phyloP scores from a whole-genome alignment of 1,139 yeast species.

The Candida sp. region DNA sequence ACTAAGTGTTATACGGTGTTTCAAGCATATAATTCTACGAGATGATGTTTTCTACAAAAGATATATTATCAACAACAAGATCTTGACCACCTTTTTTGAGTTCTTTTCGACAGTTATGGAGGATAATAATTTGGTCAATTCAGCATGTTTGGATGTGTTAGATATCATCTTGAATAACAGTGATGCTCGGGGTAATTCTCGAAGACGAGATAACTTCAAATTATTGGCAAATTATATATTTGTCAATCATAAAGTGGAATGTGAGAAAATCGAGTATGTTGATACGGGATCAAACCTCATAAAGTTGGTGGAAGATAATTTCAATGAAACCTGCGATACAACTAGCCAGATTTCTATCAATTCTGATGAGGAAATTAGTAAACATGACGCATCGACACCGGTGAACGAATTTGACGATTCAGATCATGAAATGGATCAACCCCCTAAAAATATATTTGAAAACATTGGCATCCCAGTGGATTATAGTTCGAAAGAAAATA shows the following conservation, averaged over 20 bases:
- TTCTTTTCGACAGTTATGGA: slow-evolving; percentile 49
- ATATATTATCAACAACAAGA: slow-evolving; percentile 52
- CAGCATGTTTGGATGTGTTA: slow-evolving; percentile 72
- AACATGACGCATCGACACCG: slow-evolving; percentile 26
- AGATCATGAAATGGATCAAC: slow-evolving; percentile 5
- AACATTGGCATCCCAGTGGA: background rate
- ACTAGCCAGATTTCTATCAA: slow-evolving; percentile 6
- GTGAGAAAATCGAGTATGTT: slow-evolving; percentile 28
- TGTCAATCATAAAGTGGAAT: slow-evolving; percentile 34
- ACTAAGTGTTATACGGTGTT: slow-evolving; percentile 62
- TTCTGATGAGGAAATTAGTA: slow-evolving; percentile 19
- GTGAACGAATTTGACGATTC: slow-evolving; percentile 15
- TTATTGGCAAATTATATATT: slow-evolving; percentile 49
- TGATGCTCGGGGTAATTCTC: slow-evolving; percentile 10
- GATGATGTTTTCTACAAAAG: slow-evolving; percentile 62
- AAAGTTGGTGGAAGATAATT: slow-evolving; percentile 24
- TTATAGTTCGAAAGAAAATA: background rate
- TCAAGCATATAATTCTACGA: slow-evolving; percentile 54
- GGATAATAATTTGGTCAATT: slow-evolving; percentile 64
- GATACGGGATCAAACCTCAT: slow-evolving; percentile 29
- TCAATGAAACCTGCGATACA: slow-evolving; percentile 11
- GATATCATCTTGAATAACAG: slow-evolving; percentile 43
- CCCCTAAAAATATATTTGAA: slow-evolving; percentile 1
- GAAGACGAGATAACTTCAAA: slow-evolving; percentile 35
- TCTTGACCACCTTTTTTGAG: slow-evolving; percentile 49